Percentiles rank a stretch among this genome's conserved stretches.
Evolutionary conservation across 805 yeast genomes (phyloP).

Genomic region (Hanseniaspora thailandica): DNA sequence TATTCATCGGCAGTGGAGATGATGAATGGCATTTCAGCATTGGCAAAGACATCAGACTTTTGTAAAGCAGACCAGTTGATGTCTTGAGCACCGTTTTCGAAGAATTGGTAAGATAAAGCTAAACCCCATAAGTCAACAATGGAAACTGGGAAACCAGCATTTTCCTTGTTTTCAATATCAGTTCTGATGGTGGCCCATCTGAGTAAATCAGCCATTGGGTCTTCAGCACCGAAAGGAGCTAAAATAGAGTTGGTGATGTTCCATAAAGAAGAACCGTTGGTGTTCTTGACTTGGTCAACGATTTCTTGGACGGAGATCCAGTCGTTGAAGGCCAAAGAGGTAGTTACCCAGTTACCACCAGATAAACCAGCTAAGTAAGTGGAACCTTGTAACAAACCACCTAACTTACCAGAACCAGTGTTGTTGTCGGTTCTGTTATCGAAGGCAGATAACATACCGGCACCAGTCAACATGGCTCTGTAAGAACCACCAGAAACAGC

Average conservation of each 20-base stretch:
- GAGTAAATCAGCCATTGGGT: slow-evolving; percentile 40
- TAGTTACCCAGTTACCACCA: slow-evolving; percentile 78
- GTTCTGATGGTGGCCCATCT: slow-evolving; percentile 46
- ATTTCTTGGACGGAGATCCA: slow-evolving; percentile 62
- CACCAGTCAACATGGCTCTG: slow-evolving; percentile 77
- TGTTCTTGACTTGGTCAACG: slow-evolving; percentile 27
- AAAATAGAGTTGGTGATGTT: slow-evolving; percentile 52
- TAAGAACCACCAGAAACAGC: slow-evolving; percentile 84
- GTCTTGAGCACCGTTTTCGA: slow-evolving; percentile 58
- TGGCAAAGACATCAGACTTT: slow-evolving; percentile 47
- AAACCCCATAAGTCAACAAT: slow-evolving; percentile 76
- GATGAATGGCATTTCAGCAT: slow-evolving; percentile 63
- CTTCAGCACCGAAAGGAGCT: slow-evolving; percentile 48
- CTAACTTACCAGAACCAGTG: slow-evolving; percentile 42
- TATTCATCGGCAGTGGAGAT: slow-evolving; percentile 52
- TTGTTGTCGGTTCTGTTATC: slow-evolving; percentile 59
- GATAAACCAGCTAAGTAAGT: slow-evolving; percentile 68
- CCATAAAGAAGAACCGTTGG: slow-evolving; percentile 44
- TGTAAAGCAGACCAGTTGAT: slow-evolving; percentile 49
- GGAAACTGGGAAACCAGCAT: slow-evolving; percentile 57
- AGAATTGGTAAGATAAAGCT: slow-evolving; percentile 60
- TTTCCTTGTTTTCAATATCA: slow-evolving; percentile 38
- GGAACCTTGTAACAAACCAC: slow-evolving; percentile 61
- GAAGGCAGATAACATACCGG: slow-evolving; percentile 68
- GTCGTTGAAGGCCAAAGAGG: slow-evolving; percentile 56